Conservation (phyloP, 1,284 basidiomycete species). For the Cutaneotrichosporon curvatum region DNA sequence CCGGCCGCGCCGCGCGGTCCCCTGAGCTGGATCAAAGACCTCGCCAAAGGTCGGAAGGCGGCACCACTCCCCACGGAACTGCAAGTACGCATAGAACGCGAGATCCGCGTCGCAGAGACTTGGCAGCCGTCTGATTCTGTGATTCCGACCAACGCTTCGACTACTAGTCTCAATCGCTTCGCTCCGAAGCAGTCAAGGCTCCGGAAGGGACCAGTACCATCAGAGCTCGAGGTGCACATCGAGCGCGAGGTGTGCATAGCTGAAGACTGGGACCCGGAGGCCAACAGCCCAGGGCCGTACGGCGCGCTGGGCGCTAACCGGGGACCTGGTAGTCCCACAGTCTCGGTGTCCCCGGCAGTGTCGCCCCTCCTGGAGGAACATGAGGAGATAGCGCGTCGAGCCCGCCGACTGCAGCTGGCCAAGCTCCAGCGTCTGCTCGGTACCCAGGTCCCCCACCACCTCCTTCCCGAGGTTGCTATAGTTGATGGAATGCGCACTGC, state of each 20-base stretch:
- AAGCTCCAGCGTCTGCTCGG: conserved; percentile 32
- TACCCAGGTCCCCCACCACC: conserved; percentile 16
- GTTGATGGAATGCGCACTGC: too few species aligned
- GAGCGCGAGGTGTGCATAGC: too few species aligned
- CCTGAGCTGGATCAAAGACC: neutral
- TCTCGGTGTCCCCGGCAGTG: too few species aligned
- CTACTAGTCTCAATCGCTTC: neutral
- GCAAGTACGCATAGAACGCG: conserved; percentile 23
- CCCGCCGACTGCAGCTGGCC: conserved; percentile 22
- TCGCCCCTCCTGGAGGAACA: conserved; percentile 1
- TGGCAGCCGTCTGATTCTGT: neutral
- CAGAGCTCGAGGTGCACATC: too few species aligned
- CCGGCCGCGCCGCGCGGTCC: neutral
- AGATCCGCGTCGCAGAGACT: conserved; percentile 24
- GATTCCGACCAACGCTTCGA: neutral
- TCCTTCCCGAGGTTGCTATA: neutral
- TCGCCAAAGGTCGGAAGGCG: neutral
- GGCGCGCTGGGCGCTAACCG: too few species aligned
- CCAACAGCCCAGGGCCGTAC: too few species aligned
- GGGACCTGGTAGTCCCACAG: too few species aligned
- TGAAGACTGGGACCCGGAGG: too few species aligned
- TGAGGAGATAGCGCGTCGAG: conserved; percentile 16
- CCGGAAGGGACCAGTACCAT: too few species aligned
- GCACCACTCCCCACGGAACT: conserved; percentile 1
- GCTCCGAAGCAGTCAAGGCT: neutral